Conservation (phyloP, 139 green algal genomes). For the Eudorina sp. region DNA sequence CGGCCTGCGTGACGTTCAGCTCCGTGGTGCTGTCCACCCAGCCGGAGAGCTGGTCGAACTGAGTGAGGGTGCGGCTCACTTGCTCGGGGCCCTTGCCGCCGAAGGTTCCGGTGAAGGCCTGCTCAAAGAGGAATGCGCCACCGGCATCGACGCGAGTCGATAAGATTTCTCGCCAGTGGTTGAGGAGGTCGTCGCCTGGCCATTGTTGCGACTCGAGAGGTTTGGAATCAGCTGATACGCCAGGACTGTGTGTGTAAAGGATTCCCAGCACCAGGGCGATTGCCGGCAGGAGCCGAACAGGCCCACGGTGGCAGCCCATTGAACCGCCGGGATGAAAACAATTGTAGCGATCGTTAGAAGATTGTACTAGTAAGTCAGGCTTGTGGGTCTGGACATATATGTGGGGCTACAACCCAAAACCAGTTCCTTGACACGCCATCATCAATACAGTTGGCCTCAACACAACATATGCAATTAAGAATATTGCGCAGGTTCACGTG, state of each 20-base stretch:
- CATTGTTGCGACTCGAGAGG: not conserved
- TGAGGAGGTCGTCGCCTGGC: not conserved
- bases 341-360: no score
- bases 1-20: not conserved
- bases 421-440: no score
- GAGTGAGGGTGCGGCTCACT: conserved; percentile 2
- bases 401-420: no score
- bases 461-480: no score
- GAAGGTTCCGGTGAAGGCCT: conserved; percentile 38
- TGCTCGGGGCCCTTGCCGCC: not conserved
- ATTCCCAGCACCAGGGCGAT: not conserved
- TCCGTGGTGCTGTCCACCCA: not conserved
- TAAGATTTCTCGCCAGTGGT: not conserved
- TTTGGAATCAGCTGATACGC: no score
- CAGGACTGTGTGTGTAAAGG: not conserved
- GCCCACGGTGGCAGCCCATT: no score
- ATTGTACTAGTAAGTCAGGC: no score
- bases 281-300: no score
- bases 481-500: no score
- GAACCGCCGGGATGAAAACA: no score
- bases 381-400: no score
- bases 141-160: not conserved
- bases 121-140: conserved; percentile 27
- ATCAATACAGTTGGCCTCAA: no score
- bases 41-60: not conserved